These are phyloP conservation scores for Ogataea dorogensis DNA, from an alignment of 805 yeast genomes.

Conservation along the genomic window DNA sequence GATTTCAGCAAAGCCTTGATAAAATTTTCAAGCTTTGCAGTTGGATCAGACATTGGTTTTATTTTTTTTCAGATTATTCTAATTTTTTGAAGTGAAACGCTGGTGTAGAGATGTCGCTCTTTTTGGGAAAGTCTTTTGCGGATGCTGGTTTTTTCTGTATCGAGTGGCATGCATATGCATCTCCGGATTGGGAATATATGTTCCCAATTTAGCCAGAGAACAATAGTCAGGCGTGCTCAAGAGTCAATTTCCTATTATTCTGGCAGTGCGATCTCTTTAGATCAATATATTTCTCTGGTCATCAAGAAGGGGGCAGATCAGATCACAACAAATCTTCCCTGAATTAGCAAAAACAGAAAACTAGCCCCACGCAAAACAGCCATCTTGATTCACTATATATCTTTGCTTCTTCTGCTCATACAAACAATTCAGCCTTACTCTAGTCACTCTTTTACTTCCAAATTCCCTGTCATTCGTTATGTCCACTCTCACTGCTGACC, in stretches of 20 bases:
- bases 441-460: conserved; percentile 1
- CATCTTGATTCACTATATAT: conserved; percentile 8
- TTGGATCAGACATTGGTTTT: conserved; percentile 19
- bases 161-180: conserved; percentile 14
- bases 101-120: conserved; percentile 4
- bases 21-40: conserved; percentile 25
- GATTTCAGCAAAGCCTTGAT: conserved; percentile 27
- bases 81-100: neutral
- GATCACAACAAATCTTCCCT: conserved; percentile 19
- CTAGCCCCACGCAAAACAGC: conserved; percentile 19
- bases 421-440: conserved; percentile 2
- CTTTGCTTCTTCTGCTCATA: conserved; percentile 2
- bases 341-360: conserved; percentile 20
- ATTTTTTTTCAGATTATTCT: conserved; percentile 1
- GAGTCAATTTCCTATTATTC: conserved; percentile 4
- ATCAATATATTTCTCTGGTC: conserved; percentile 16
- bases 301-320: conserved; percentile 18
- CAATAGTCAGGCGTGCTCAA: conserved; percentile 8
- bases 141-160: conserved; percentile 15
- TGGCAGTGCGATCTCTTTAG: conserved; percentile 14
- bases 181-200: conserved; percentile 2
- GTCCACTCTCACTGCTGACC: conserved; percentile 21
- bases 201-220: conserved; percentile 6
- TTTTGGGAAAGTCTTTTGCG: conserved; percentile 7
- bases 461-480: conserved; percentile 12